Conservation (phyloP, 1,284 basidiomycete genomes). For the Phellopilus nigrolimitatus region DNA sequence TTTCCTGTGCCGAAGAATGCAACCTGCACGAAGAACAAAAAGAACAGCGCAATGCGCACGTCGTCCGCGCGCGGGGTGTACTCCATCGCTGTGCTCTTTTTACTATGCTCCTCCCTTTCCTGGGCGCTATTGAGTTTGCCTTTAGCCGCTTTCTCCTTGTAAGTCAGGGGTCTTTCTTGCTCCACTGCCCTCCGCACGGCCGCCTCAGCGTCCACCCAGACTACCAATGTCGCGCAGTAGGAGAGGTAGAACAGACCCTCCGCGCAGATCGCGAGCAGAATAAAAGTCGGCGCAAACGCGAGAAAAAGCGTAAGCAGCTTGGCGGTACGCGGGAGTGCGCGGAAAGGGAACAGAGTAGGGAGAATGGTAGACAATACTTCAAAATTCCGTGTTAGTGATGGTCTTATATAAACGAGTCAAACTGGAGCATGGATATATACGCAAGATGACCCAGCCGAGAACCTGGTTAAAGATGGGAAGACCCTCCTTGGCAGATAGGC, state of each 20-base stretch:
- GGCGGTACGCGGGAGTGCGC: constrained; percentile 37
- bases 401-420: no score
- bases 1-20: constrained; percentile 89
- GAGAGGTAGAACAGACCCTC: constrained; percentile 79
- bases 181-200: constrained; percentile 32
- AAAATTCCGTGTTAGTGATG: background rate
- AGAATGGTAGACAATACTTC: constrained; percentile 1
- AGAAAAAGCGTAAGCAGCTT: constrained; percentile 61
- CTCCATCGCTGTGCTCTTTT: constrained; percentile 14
- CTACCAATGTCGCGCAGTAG: constrained; percentile 57
- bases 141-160: constrained; percentile 7
- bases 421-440: no score
- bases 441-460: constrained; percentile 62
- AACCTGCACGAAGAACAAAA: constrained; percentile 83
- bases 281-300: constrained; percentile 73
- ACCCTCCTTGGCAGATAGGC: constrained; percentile 62
- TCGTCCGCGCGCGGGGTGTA: constrained; percentile 59
- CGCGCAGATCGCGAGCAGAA: constrained; percentile 78
- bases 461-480: constrained; percentile 61
- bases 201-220: constrained; percentile 71
- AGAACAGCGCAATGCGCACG: constrained; percentile 73
- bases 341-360: constrained; percentile 30
- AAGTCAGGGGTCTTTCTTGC: background rate
- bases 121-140: constrained; percentile 5
- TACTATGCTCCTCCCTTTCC: constrained; percentile 11